Evolutionary conservation across 176 grass and related monocot genomes (phyloP).

Genomic region (Ensete ventricosum): DNA sequence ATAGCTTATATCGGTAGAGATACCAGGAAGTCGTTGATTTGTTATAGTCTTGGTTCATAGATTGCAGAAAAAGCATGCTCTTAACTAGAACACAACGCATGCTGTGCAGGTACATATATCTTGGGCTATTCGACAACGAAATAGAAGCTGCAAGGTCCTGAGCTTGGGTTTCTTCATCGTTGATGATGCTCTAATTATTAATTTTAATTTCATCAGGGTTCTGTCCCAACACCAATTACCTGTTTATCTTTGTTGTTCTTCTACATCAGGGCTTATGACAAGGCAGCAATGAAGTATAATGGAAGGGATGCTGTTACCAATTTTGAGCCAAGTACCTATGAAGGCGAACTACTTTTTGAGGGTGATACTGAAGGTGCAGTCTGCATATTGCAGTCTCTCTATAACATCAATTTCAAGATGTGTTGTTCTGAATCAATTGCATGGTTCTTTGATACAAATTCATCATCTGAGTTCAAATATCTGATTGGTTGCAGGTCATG

Average conservation of each 20-base stretch:
- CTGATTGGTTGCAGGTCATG: conserved; percentile 37
- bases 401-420: neutral
- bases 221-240: neutral
- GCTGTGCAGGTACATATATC: neutral
- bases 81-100: too few species aligned
- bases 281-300: conserved; percentile 76
- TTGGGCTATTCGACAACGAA: conserved; percentile 9
- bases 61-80: too few species aligned
- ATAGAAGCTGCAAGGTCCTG: conserved; percentile 11
- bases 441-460: neutral
- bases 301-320: conserved; percentile 91
- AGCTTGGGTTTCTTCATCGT: neutral
- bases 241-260: neutral
- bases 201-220: neutral
- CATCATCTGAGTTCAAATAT: conserved; percentile 3
- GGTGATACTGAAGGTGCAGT: conserved; percentile 51
- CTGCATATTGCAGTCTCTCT: neutral
- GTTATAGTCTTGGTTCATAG: too few species aligned
- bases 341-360: conserved; percentile 38
- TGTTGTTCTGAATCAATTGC: neutral
- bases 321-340: conserved; percentile 62
- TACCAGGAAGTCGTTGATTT: too few species aligned
- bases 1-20: too few species aligned
- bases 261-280: conserved; percentile 66
- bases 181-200: neutral